Base-by-base conservation (phyloP, 2,329 filamentous ascomycete species). In the Microsporum canis region DNA sequence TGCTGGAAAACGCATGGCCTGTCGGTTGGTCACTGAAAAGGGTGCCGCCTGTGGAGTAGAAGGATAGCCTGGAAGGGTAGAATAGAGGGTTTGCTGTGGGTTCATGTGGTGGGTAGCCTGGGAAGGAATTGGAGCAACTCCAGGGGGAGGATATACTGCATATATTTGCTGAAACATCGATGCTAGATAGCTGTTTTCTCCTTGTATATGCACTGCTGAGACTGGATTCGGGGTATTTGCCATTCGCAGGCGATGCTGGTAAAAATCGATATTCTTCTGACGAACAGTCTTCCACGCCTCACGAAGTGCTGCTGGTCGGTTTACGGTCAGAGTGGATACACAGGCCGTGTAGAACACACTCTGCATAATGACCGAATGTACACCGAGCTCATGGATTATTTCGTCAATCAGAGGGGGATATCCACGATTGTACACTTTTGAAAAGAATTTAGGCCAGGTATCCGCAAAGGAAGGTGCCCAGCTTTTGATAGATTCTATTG, bases 361-460 rank as follows among this genome's bases (percentile, higher is more conserved):
- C 65, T 84, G 81, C 5, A 88, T 71, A 0, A 78, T 74, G 0
- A 73, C 68, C 0, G 84, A 87, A 5, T 68, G 69, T 10, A 86
- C 69, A 4, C 70, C 68, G 39, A 87, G 74, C 10, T 71, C 65
- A n/a, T 70, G 68, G 3, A 76, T 69, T 33, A 88, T 71, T 66
- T 87, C 84, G 59, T 78, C 75, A 38, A 82, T 77, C n/a, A 84
- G 71, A 3, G 84, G 80, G 2, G 84, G 84, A 65, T 78, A 81
- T 1, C 71, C 69, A 45, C 77, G 72, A 23, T 53, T 39, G 31
- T 63, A 66, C 60, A 72, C 66, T 36, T 72, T 70, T 3, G 60
- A 68, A 31, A 71, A 71, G 53, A 79, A 72, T 2, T 49, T 4
- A 0, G 63, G 31, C 78, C 79, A 82, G 14, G 71, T 66, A 23